Base-by-base conservation (phyloP, 2,329 filamentous ascomycete species). In the Didymella segeticola region DNA sequence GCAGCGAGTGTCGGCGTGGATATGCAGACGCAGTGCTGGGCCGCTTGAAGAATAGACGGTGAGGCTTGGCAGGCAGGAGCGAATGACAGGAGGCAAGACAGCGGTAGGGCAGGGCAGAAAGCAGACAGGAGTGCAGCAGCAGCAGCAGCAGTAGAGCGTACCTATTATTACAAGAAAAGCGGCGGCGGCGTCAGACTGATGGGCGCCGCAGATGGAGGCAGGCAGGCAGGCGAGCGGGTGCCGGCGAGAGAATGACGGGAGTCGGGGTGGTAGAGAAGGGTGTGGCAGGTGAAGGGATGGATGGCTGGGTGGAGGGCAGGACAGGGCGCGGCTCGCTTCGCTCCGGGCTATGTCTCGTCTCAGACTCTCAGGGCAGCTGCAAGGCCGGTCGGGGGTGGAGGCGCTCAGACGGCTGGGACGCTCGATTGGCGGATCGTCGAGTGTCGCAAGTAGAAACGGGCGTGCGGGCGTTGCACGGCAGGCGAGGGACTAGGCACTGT, bases 241-340 rank as follows among this genome's bases (percentile, higher is more conserved):
- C 33, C 41, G 41, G 36, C 34, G 38, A 49, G 46, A 31, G 42
- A 51, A 37, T 42, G 37, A 43, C 25, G 29, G 47, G 39, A n/a
- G 46, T 43, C 22, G 33, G n/a, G 29, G 54, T 37, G 34, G 33
- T 3, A 9, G 19, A n/a, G 17, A 19, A 42, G 27, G 50, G 55
- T 43, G 56, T 43, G 50, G 51, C 51, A 53, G 61, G 59, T 57
- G 61, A 68, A 69, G 64, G 64, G 67, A 67, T 64, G 68, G 67
- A 57, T 61, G 58, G 61, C 62, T 54, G 51, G 51, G 60, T 59
- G 50, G 51, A 64, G n/a, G n/a, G n/a, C n/a, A n/a, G n/a, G n/a
- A n/a, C n/a, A 64, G 53, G 60, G 67, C 62, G 58, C 55, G 58
- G 64, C 64, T 71, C 66, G 70, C 63, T 68, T 66, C 60, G 64